These are phyloP conservation scores for Vitrella brassicaformis DNA, from an alignment of 73 alveolate genomes.

Conservation along the genomic window DNA sequence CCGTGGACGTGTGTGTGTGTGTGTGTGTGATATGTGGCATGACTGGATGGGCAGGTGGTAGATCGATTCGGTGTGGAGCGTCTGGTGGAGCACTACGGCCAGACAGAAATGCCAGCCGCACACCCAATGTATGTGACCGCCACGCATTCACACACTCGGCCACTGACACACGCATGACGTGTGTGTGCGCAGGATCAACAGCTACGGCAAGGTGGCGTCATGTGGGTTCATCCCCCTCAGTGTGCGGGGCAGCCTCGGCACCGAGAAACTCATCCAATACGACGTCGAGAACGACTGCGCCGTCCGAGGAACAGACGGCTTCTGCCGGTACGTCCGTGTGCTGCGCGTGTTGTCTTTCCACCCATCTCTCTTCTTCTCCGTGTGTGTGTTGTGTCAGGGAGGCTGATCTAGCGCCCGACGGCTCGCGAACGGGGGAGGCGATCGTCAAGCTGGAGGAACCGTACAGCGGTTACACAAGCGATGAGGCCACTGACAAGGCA, in stretches of 20 bases:
- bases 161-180: no score
- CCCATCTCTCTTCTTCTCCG: background rate
- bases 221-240: background rate
- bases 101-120: background rate
- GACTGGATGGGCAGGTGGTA: background rate
- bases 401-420: background rate
- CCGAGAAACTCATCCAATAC: background rate
- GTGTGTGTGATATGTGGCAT: no score
- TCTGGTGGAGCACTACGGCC: background rate
- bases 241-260: background rate
- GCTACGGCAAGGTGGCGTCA: background rate
- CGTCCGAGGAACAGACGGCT: background rate
- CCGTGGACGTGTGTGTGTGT: no score
- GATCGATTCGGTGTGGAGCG: background rate
- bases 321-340: background rate
- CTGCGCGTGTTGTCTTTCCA: background rate
- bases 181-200: no score
- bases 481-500: background rate
- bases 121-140: no score
- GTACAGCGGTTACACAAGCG: background rate
- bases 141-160: no score
- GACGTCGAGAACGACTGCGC: background rate
- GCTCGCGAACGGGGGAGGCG: background rate
- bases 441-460: background rate
- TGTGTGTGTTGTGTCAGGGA: background rate